Percentiles rank a stretch among this genome's conserved stretches.
Evolutionary conservation across 148 eudicot species (phyloP).

Genomic region (Rheum nobile): DNA sequence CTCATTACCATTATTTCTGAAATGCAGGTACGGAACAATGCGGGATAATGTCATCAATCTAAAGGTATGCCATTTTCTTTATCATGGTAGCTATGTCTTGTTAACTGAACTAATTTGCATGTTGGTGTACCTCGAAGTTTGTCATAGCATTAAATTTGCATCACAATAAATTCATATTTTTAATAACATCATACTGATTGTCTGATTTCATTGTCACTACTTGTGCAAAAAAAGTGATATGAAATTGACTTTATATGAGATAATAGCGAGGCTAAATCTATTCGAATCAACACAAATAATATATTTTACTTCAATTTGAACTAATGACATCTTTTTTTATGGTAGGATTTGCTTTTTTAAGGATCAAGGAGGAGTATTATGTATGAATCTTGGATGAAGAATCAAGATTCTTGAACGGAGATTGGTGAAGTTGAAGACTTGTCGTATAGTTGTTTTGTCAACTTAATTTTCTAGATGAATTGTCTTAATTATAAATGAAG

Average conservation of each 20-base stretch:
- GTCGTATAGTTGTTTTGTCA: no score
- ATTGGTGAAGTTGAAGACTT: no score
- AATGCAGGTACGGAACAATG: conserved; percentile 96
- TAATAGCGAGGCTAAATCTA: background rate
- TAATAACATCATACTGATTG: background rate
- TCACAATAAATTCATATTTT: background rate
- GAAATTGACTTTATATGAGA: background rate
- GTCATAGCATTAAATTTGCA: background rate
- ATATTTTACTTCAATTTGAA: no score
- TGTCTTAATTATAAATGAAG: no score
- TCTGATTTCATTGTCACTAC: background rate
- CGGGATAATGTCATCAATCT: conserved; percentile 92
- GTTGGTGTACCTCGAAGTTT: background rate
- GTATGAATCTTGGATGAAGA: no score
- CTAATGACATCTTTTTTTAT: no score
- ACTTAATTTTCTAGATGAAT: no score
- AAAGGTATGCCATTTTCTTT: conserved; percentile 41
- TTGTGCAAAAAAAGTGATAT: background rate
- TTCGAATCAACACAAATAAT: no score
- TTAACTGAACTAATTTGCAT: background rate
- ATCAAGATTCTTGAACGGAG: no score
- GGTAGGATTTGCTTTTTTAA: no score
- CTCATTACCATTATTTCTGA: conserved; percentile 13
- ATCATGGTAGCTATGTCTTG: background rate
- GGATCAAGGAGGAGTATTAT: no score